phyloP scores from a whole-genome alignment of 768 basidiomycete species.

The Mycena belliarum region DNA sequence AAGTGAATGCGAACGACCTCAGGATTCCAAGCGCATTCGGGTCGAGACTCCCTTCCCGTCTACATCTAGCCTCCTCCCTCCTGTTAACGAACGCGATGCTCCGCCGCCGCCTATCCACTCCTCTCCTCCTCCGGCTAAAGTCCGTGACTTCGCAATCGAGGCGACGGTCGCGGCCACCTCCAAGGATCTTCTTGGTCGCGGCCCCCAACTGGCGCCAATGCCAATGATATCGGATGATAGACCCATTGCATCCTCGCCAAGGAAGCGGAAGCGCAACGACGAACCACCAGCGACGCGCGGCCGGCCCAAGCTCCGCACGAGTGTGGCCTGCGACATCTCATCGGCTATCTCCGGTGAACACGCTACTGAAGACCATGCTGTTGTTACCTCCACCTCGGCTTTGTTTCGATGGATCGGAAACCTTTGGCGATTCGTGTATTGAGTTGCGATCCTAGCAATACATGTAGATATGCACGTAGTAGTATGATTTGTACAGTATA shows the following conservation, averaged over 20 bases:
- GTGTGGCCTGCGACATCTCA: not conserved
- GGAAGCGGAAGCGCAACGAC: constrained; percentile 11
- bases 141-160: constrained; percentile 2
- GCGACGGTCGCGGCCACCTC: not conserved
- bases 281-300: not conserved
- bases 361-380: not conserved
- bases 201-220: not conserved
- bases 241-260: not conserved
- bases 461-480: not conserved
- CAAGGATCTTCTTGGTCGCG: not conserved
- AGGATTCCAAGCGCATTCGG: constrained; percentile 8
- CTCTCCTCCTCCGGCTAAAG: not conserved
- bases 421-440: constrained; percentile 10
- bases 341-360: not conserved
- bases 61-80: not conserved
- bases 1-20: constrained; percentile 1
- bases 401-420: constrained; percentile 11
- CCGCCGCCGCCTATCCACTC: not conserved
- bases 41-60: not conserved
- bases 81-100: not conserved
- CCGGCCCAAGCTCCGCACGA: constrained; percentile 3
- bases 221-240: not conserved
- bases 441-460: not conserved
- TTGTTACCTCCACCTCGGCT: not conserved
- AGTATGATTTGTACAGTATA: not conserved